phyloP scores from a whole-genome alignment of 371 early-diverging fungal species.

The Lichtheimia ornata region DNA sequence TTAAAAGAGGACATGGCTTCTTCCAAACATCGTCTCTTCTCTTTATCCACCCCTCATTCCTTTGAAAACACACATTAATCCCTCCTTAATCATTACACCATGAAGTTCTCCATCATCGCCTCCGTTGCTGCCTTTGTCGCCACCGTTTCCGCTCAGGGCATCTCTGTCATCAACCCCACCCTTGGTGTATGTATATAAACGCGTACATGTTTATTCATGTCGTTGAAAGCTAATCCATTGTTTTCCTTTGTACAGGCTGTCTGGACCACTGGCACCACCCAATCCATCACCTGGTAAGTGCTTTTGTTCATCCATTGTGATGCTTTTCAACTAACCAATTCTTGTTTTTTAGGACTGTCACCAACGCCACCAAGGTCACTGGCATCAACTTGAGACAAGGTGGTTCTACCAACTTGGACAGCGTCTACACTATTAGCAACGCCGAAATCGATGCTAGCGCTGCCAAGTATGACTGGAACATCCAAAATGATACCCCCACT shows the following conservation, averaged over 20 bases:
- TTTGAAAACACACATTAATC: no score
- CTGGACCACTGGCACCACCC: constrained; percentile 25
- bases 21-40: no score
- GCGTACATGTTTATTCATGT: background rate
- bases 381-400: constrained; percentile 31
- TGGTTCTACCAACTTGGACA: constrained; percentile 25
- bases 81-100: background rate
- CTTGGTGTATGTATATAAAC: constrained; percentile 5
- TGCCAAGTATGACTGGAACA: constrained; percentile 29
- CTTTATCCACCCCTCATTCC: no score
- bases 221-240: background rate
- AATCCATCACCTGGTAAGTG: constrained; percentile 29
- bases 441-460: constrained; percentile 6
- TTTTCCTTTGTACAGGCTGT: constrained; percentile 20
- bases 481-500: constrained; percentile 25
- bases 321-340: background rate
- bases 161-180: constrained; percentile 7
- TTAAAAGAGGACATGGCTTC: no score
- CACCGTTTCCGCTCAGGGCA: constrained; percentile 12
- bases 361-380: constrained; percentile 18
- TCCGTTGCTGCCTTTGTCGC: constrained; percentile 11
- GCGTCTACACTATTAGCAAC: constrained; percentile 15
- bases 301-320: background rate
- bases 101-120: constrained; percentile 15
- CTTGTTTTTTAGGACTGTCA: background rate